Evolutionary conservation across 2,329 filamentous ascomycete genomes (phyloP).

Genomic region (Fusarium succisae): DNA sequence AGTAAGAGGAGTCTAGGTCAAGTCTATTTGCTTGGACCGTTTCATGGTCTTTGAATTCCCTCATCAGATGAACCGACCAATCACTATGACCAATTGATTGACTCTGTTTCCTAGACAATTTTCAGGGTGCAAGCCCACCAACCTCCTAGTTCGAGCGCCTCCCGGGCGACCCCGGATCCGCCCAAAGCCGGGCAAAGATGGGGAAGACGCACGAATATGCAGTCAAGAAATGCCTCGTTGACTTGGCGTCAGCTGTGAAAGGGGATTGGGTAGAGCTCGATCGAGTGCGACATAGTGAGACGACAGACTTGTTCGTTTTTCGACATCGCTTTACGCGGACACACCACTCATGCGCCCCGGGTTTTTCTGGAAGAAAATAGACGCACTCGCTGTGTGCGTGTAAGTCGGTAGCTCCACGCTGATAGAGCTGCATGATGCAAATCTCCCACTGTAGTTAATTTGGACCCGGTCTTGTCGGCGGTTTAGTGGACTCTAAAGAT

Average conservation of each 20-base stretch:
- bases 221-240: slow-evolving; percentile 45
- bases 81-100: slow-evolving; percentile 27
- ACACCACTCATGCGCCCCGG: slow-evolving; percentile 1
- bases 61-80: slow-evolving; percentile 30
- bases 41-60: slow-evolving; percentile 39
- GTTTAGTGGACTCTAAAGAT: slow-evolving; percentile 33
- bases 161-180: slow-evolving; percentile 45
- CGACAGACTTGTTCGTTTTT: background rate
- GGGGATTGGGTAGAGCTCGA: slow-evolving; percentile 17
- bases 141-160: slow-evolving; percentile 37
- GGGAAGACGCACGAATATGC: slow-evolving; percentile 35
- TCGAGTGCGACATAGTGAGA: slow-evolving; percentile 8
- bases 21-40: slow-evolving; percentile 29
- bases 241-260: slow-evolving; percentile 28
- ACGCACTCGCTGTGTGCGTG: background rate
- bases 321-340: background rate
- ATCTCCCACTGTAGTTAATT: slow-evolving; percentile 24
- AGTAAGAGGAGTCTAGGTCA: slow-evolving; percentile 17
- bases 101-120: background rate
- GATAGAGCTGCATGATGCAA: slow-evolving; percentile 32
- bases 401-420: slow-evolving; percentile 20
- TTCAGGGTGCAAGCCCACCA: slow-evolving; percentile 18
- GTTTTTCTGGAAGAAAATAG: slow-evolving; percentile 19
- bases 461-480: slow-evolving; percentile 29
- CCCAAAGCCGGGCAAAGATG: slow-evolving; percentile 38